Conservation (phyloP, 371 early-diverging fungal genomes). For the Apophysomyces variabilis region DNA sequence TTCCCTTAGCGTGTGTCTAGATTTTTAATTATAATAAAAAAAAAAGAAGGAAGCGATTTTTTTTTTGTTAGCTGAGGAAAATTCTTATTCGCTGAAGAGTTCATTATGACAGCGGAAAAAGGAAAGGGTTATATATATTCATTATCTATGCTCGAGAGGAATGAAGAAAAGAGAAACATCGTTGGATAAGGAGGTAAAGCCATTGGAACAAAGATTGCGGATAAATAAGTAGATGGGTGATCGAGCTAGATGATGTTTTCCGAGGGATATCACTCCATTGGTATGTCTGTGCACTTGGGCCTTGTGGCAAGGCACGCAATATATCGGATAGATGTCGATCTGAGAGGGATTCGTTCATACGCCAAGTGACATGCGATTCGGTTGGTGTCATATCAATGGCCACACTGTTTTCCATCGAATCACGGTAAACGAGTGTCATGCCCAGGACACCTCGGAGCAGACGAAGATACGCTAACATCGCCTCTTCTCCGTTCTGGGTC, state of each 20-base stretch:
- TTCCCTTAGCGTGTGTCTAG: slow-evolving; percentile 4
- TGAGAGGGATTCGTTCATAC: slow-evolving; percentile 25
- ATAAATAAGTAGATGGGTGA: slow-evolving; percentile 1
- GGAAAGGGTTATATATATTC: no score
- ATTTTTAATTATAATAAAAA: not conserved
- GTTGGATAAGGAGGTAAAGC: slow-evolving; percentile 14
- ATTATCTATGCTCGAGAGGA: not conserved
- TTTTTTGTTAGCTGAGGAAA: slow-evolving; percentile 2
- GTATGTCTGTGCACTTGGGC: slow-evolving; percentile 6
- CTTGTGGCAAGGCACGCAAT: slow-evolving; percentile 8
- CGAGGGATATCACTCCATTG: slow-evolving; percentile 14
- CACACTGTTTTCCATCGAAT: slow-evolving; percentile 10
- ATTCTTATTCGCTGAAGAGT: no score
- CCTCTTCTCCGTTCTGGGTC: slow-evolving; percentile 36
- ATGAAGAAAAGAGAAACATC: slow-evolving; percentile 1
- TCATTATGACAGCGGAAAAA: no score
- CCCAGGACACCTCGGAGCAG: slow-evolving; percentile 29
- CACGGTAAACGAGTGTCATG: slow-evolving; percentile 23
- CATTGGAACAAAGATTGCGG: slow-evolving; percentile 17
- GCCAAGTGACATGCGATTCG: slow-evolving; percentile 18
- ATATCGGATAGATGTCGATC: slow-evolving; percentile 18
- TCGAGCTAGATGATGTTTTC: not conserved
- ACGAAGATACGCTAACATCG: slow-evolving; percentile 25
- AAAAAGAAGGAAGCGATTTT: slow-evolving; percentile 7
- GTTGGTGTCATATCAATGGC: slow-evolving; percentile 13